Base-by-base conservation (phyloP, 495 filamentous ascomycete species). In the Letharia columbiana region DNA sequence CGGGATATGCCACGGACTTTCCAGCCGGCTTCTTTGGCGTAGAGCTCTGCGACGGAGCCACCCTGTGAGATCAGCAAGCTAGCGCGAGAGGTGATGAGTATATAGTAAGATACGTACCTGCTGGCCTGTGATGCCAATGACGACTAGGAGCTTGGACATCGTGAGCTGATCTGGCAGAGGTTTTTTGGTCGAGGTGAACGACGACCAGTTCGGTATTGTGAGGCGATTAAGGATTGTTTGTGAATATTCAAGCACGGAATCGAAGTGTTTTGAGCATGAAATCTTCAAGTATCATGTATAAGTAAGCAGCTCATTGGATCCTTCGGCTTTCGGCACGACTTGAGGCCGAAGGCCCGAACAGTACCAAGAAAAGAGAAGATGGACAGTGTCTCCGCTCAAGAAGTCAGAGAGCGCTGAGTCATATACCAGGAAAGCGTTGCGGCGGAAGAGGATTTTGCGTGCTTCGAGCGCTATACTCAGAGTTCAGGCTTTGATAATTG, bases 1-100 rank as follows among this genome's bases (percentile, higher is more conserved):
- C 81, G 72, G 18, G 80, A 80, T 11, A 83, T 57, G 42, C 70
- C 77, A 45, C 79, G 77, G 40, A 83, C 74, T 41, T 74, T 66
- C 75, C 77, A 83, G 40, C 66, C 64, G 28, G 75, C 70, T 10
- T 75, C 66, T 20, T 50, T 41, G 56, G 79, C 72, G 64, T 81
- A 76, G 33, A 72, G 68, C 13, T 70, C 64, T 35, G 77, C 75
- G 15, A 82, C 77, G 11, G 80, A 82, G n/a, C 73, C 76, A 41
- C 81, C 79, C 72, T 85, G 23, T 31, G 49, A 15, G 2, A 5
- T 52, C 23, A 52, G 49, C 13, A 31, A 31, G 23, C 23, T 31
- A 3, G n/a, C 5, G 23, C 8, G 47, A 11, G 23, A 3, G 6
- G 23, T 52, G 23, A 8, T 52, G 4, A 52, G 37, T 39, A 8